These are phyloP conservation scores for Xylaria hypoxylon DNA, from an alignment of 2,329 filamentous ascomycete genomes.

Conservation along the genomic window DNA sequence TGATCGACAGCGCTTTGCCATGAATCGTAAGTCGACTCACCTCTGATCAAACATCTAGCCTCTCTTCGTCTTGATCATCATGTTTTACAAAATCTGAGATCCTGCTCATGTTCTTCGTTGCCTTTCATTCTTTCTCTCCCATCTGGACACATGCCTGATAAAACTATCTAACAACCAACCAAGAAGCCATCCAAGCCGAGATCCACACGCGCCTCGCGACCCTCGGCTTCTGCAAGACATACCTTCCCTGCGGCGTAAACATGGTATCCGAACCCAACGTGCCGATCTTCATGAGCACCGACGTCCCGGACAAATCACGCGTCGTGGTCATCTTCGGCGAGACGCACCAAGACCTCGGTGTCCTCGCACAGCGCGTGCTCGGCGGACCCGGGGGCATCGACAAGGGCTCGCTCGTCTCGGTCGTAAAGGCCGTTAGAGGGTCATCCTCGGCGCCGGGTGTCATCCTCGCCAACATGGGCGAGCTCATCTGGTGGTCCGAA, in stretches of 20 bases:
- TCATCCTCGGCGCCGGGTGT: conserved; percentile 67
- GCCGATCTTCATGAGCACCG: conserved; percentile 71
- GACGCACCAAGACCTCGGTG: conserved; percentile 75
- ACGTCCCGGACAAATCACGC: conserved; percentile 68
- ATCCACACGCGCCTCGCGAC: conserved; percentile 69
- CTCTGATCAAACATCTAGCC: not conserved
- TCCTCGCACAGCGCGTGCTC: conserved; percentile 77
- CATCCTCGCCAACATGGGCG: conserved; percentile 81
- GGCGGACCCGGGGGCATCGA: conserved; percentile 73
- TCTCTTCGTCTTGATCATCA: not conserved
- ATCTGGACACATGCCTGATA: not conserved
- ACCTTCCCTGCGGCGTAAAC: conserved; percentile 50
- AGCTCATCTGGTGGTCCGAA: conserved; percentile 80
- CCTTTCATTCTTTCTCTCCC: not conserved
- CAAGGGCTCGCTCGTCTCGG: conserved; percentile 75
- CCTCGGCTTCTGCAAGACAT: conserved; percentile 17
- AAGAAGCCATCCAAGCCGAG: conserved; percentile 72
- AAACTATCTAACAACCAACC: conserved; percentile 25
- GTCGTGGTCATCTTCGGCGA: conserved; percentile 83
- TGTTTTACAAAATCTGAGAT: not conserved
- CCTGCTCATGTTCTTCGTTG: not conserved
- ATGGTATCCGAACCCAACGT: conserved; percentile 66
- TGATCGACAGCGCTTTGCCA: conserved; percentile 76
- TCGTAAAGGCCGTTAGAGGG: conserved; percentile 64
- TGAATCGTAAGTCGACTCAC: conserved; percentile 70